Conservation (phyloP, 1,139 yeast genomes). For the Candida sojae region DNA sequence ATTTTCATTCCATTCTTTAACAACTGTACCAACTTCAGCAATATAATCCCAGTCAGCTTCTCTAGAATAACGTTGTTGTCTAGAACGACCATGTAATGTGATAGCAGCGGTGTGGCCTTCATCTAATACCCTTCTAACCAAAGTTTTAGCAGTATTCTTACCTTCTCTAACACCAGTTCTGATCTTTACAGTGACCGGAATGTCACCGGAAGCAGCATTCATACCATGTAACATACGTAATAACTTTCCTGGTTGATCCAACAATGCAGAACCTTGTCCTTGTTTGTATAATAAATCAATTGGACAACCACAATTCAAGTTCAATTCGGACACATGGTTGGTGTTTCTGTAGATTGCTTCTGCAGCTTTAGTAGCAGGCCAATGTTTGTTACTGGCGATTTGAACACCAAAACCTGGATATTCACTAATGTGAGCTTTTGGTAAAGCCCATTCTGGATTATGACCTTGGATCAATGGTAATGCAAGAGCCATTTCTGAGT, state of each 20-base stretch:
- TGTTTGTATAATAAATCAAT: slow-evolving; percentile 87
- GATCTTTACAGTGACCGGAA: slow-evolving; percentile 89
- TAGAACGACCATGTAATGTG: slow-evolving; percentile 92
- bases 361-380: slow-evolving; percentile 92
- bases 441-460: slow-evolving; percentile 96
- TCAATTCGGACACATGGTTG: slow-evolving; percentile 68
- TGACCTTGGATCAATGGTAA: slow-evolving; percentile 86
- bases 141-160: slow-evolving; percentile 79
- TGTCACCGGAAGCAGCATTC: slow-evolving; percentile 85
- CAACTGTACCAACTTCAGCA: slow-evolving; percentile 67
- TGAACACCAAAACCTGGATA: slow-evolving; percentile 92
- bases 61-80: slow-evolving; percentile 91
- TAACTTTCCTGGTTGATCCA: slow-evolving; percentile 86
- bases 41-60: slow-evolving; percentile 95
- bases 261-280: slow-evolving; percentile 94
- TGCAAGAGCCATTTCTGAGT: slow-evolving; percentile 92
- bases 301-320: slow-evolving; percentile 96
- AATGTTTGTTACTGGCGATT: slow-evolving; percentile 86
- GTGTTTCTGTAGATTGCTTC: slow-evolving; percentile 68
- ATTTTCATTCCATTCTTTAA: slow-evolving; percentile 57
- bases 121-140: slow-evolving; percentile 67
- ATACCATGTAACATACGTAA: slow-evolving; percentile 80
- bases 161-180: slow-evolving; percentile 89
- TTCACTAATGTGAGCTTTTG: slow-evolving; percentile 84
- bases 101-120: slow-evolving; percentile 89